A percentile compares a stretch with the other conserved stretches of the same genome.
Conservation (phyloP, 768 basidiomycete genomes). For the Lactifluus pinguis region DNA sequence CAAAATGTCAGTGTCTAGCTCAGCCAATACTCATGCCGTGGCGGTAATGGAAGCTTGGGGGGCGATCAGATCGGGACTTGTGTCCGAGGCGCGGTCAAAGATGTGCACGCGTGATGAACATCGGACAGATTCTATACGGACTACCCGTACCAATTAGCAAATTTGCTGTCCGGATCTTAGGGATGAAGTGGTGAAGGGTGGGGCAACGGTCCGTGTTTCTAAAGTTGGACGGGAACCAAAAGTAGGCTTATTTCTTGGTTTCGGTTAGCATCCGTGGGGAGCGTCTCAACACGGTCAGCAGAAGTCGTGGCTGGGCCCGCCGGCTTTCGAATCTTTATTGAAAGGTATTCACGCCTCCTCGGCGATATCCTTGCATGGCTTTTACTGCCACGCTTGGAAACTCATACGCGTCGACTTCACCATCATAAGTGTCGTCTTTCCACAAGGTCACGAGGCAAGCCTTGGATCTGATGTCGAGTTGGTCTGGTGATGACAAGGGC, state of each 20-base stretch:
- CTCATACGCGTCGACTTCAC: slow-evolving; percentile 66
- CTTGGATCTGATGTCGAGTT: slow-evolving; percentile 35
- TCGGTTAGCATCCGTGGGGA: background rate
- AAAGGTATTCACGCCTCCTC: slow-evolving; percentile 43
- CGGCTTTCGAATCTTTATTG: slow-evolving; percentile 48
- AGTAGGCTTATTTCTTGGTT: slow-evolving; percentile 40
- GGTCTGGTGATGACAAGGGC: slow-evolving; percentile 23
- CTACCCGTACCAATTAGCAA: slow-evolving; percentile 36
- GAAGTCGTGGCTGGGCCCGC: slow-evolving; percentile 48
- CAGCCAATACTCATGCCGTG: slow-evolving; percentile 48
- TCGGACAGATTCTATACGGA: slow-evolving; percentile 44
- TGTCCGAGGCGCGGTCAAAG: slow-evolving; percentile 65
- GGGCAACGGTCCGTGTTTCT: slow-evolving; percentile 71
- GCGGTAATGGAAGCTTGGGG: slow-evolving; percentile 74
- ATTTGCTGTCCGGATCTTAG: slow-evolving; percentile 54
- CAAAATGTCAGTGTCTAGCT: slow-evolving; percentile 34
- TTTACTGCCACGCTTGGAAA: slow-evolving; percentile 74
- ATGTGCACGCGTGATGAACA: slow-evolving; percentile 30
- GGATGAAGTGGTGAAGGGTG: slow-evolving; percentile 43
- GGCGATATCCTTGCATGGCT: slow-evolving; percentile 61
- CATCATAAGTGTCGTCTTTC: slow-evolving; percentile 48
- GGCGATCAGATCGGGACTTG: slow-evolving; percentile 55
- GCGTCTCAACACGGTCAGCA: slow-evolving; percentile 27
- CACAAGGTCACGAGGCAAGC: slow-evolving; percentile 51
- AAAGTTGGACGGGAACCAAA: slow-evolving; percentile 70